Evolutionary conservation across 2,329 filamentous ascomycete genomes (phyloP).

Genomic region (Calonectria pseudoreteaudii): DNA sequence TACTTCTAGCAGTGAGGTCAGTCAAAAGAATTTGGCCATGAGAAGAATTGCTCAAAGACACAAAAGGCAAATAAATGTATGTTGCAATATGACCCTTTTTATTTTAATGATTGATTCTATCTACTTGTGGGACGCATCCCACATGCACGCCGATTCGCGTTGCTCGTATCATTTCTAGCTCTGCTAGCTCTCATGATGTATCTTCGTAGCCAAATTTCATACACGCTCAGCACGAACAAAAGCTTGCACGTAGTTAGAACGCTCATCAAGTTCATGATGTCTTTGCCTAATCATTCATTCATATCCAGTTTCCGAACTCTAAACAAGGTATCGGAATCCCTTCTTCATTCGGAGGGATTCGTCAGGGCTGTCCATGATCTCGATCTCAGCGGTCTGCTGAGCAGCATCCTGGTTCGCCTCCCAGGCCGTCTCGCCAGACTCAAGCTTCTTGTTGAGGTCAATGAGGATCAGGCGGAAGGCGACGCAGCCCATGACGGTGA

Average conservation of each 20-base stretch:
- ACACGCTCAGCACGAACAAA: background rate
- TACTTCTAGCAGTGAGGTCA: background rate
- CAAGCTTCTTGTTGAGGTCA: conserved; percentile 61
- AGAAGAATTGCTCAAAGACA: background rate
- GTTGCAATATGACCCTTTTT: background rate
- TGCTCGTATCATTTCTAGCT: background rate
- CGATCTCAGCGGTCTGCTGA: conserved; percentile 53
- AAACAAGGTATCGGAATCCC: conserved; percentile 61
- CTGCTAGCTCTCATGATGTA: background rate
- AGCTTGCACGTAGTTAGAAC: background rate
- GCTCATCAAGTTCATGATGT: background rate
- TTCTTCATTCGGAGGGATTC: conserved; percentile 58
- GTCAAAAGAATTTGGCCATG: background rate
- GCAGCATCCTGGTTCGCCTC: conserved; percentile 53
- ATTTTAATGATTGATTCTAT: background rate
- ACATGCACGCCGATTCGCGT: no score
- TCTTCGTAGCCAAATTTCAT: background rate
- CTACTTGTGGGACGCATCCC: background rate
- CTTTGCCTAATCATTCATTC: background rate
- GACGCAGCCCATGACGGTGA: conserved; percentile 66
- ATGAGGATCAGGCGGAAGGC: conserved; percentile 60
- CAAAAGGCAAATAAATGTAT: background rate
- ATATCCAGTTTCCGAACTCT: conserved; percentile 24
- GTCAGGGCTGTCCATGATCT: conserved; percentile 55
- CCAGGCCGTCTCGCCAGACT: conserved; percentile 54